Conservation (phyloP, 2,329 filamentous ascomycete species). For the Amylocarpus encephaloides region DNA sequence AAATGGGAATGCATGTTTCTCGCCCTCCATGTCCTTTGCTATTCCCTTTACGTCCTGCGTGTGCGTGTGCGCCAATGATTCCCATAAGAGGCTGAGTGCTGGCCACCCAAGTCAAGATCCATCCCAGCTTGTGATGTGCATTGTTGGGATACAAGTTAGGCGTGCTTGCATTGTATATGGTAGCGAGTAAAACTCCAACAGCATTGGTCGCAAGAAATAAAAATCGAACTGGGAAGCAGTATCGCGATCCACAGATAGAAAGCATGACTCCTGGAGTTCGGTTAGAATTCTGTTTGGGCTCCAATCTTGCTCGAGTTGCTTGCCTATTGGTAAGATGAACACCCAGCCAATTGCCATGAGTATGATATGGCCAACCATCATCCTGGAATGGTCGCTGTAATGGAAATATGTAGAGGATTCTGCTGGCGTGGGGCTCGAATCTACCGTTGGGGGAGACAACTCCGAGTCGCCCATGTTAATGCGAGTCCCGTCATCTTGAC, state of each 20-base stretch:
- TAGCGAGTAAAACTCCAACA: slow-evolving; percentile 56
- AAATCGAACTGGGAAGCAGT: slow-evolving; percentile 64
- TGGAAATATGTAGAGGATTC: slow-evolving; percentile 36
- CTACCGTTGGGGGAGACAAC: slow-evolving; percentile 7
- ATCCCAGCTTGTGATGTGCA: slow-evolving; percentile 82
- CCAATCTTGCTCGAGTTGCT: slow-evolving; percentile 26
- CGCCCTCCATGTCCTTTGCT: slow-evolving; percentile 39
- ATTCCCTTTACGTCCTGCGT: slow-evolving; percentile 22
- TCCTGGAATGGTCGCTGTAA: slow-evolving; percentile 33
- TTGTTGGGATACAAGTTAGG: slow-evolving; percentile 84
- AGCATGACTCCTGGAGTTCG: slow-evolving; percentile 57
- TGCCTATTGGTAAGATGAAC: slow-evolving; percentile 62
- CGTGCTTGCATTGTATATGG: slow-evolving; percentile 72
- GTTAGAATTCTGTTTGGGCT: neutral
- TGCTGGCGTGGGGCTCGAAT: slow-evolving; percentile 21
- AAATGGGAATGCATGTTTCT: slow-evolving; percentile 56
- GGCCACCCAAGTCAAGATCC: slow-evolving; percentile 70
- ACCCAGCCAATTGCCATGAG: slow-evolving; percentile 66
- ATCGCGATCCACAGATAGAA: slow-evolving; percentile 71
- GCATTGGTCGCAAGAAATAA: slow-evolving; percentile 58
- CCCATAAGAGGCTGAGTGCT: slow-evolving; percentile 61
- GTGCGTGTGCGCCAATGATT: slow-evolving; percentile 26
- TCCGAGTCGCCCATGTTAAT: slow-evolving; percentile 22
- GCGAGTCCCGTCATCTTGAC: slow-evolving; percentile 29
- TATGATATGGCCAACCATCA: slow-evolving; percentile 52